Evolutionary conservation across 495 filamentous ascomycete species (phyloP).

Genomic region (Sordaria brevicollis): DNA sequence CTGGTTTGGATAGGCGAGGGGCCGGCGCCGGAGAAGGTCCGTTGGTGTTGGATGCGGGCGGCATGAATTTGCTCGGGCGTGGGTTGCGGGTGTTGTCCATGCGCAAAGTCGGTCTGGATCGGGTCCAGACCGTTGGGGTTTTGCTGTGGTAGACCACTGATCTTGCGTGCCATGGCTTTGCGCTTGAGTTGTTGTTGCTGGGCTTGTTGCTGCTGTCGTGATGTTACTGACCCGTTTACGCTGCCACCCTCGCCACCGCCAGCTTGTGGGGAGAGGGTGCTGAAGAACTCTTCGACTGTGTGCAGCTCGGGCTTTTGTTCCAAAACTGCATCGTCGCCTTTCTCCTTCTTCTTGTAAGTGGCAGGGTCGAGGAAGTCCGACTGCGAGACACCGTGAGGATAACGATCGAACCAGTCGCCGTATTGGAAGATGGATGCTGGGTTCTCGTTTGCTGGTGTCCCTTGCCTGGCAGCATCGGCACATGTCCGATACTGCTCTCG

Average conservation of each 20-base stretch:
- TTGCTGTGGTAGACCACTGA: slow-evolving; percentile 26
- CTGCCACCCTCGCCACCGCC: slow-evolving; percentile 19
- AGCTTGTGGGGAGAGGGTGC: slow-evolving; percentile 58
- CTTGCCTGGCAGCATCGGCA: slow-evolving; percentile 59
- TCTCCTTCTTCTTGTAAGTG: slow-evolving; percentile 55
- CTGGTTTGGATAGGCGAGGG: slow-evolving; percentile 22
- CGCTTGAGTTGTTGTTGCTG: slow-evolving; percentile 26
- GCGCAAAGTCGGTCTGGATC: slow-evolving; percentile 28
- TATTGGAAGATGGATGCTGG: slow-evolving; percentile 78
- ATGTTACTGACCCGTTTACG: slow-evolving; percentile 18
- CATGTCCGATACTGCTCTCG: slow-evolving; percentile 82
- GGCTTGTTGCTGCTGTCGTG: slow-evolving; percentile 15
- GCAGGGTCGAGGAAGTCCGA: slow-evolving; percentile 75
- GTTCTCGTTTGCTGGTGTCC: slow-evolving; percentile 39
- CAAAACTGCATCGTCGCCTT: slow-evolving; percentile 68
- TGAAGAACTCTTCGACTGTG: slow-evolving; percentile 92
- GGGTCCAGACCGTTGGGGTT: slow-evolving; percentile 30
- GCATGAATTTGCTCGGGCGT: slow-evolving; percentile 21
- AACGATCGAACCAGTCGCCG: slow-evolving; percentile 94
- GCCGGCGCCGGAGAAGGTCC: slow-evolving; percentile 24
- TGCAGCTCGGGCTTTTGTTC: slow-evolving; percentile 81
- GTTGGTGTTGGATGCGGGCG: slow-evolving; percentile 27
- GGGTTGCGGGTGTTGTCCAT: slow-evolving; percentile 17
- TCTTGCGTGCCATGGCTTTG: slow-evolving; percentile 33
- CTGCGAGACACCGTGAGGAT: slow-evolving; percentile 82